Evolutionary conservation across 1,284 basidiomycete genomes (phyloP).

Genomic region (Fomitopsis pinicola): DNA sequence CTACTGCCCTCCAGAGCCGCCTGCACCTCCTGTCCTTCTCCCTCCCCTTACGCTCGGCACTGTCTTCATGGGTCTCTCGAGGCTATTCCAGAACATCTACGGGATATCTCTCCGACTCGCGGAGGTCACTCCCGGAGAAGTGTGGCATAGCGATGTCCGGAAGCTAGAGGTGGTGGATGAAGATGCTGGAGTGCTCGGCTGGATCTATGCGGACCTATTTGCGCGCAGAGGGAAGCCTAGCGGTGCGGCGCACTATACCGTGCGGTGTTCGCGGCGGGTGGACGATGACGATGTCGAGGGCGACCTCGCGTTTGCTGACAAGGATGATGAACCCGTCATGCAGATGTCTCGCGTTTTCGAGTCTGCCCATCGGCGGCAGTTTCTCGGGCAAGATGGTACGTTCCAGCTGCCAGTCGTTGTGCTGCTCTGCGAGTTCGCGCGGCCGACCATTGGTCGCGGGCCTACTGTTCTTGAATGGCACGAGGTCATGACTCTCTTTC

Average conservation of each 20-base stretch:
- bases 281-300: conserved; percentile 83
- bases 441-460: conserved; percentile 56
- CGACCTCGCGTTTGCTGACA: conserved; percentile 51
- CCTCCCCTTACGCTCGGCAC: conserved; percentile 78
- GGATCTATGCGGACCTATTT: conserved; percentile 94
- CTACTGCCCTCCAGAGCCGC: conserved; percentile 76
- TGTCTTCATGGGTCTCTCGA: conserved; percentile 83
- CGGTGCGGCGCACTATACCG: conserved; percentile 96
- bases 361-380: conserved; percentile 47
- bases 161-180: conserved; percentile 94
- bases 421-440: conserved; percentile 84
- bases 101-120: conserved; percentile 80
- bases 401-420: conserved; percentile 93
- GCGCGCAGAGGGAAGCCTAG: conserved; percentile 81
- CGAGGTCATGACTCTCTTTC: conserved; percentile 93
- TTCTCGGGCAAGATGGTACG: conserved; percentile 60
- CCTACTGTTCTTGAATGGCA: conserved; percentile 86
- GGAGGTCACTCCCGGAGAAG: conserved; percentile 69
- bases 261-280: conserved; percentile 88
- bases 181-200: conserved; percentile 80
- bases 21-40: conserved; percentile 65
- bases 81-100: conserved; percentile 83
- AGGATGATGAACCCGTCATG: conserved; percentile 28
- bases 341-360: conserved; percentile 58
- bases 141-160: conserved; percentile 86